Conservation (phyloP, 1,139 yeast genomes). For the Maudiozyma humilis region DNA sequence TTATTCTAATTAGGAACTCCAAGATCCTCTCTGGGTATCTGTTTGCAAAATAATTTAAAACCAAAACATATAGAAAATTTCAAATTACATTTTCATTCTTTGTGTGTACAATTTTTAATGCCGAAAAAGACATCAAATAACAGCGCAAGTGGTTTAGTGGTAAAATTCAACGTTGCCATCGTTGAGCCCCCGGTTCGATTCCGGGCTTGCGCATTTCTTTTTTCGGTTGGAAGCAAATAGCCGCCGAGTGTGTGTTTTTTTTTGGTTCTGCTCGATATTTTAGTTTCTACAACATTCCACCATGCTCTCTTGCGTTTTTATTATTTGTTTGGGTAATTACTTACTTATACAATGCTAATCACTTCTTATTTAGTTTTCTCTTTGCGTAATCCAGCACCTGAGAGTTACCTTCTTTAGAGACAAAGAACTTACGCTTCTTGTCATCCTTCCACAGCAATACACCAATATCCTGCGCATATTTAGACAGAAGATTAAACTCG, state of each 20-base stretch:
- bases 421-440: slow-evolving; percentile 60
- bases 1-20: too few relatives aligned
- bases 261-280: not conserved
- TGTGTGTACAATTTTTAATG: too few relatives aligned
- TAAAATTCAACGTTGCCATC: slow-evolving; percentile 10
- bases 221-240: not conserved
- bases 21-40: too few relatives aligned
- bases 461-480: slow-evolving; percentile 85
- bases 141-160: slow-evolving; percentile 10
- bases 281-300: too few relatives aligned
- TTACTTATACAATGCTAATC: slow-evolving; percentile 1
- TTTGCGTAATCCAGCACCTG: slow-evolving; percentile 85
- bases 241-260: not conserved
- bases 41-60: too few relatives aligned
- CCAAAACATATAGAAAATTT: too few relatives aligned
- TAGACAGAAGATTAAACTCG: slow-evolving; percentile 65
- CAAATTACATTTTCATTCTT: too few relatives aligned
- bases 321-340: not conserved
- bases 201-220: slow-evolving; percentile 10
- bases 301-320: too few relatives aligned
- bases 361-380: slow-evolving; percentile 36
- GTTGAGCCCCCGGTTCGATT: slow-evolving; percentile 11
- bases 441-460: slow-evolving; percentile 80
- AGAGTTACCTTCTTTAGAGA: slow-evolving; percentile 74
- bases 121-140: not conserved